These are phyloP conservation scores for Aeschynomene evenia DNA, from an alignment of 306 rosid species.

Conservation along the genomic window DNA sequence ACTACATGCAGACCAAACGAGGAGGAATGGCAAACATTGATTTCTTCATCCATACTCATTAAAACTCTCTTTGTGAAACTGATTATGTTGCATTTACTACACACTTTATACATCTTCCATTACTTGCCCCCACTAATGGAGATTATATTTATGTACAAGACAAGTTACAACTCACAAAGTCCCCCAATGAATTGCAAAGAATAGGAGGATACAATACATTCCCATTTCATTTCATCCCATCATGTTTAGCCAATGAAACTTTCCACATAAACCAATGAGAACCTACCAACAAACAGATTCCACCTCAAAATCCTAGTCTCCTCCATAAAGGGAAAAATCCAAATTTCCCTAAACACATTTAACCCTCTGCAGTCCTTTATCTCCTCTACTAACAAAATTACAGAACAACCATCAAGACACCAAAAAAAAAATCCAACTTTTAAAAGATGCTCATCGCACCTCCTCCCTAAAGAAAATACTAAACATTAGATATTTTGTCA, in stretches of 20 bases:
- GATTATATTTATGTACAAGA: background rate
- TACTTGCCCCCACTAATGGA: background rate
- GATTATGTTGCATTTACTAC: background rate
- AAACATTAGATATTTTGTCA: no score
- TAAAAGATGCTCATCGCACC: background rate
- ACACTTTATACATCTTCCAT: background rate
- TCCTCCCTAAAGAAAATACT: no score
- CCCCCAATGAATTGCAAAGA: background rate
- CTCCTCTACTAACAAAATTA: background rate
- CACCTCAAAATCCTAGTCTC: background rate
- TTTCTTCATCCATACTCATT: slow-evolving; percentile 3
- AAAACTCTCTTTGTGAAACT: background rate
- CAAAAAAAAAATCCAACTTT: background rate
- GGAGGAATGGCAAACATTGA: slow-evolving; percentile 12
- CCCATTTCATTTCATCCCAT: background rate
- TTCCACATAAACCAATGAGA: background rate
- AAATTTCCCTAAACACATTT: slow-evolving; percentile 5
- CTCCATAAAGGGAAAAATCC: background rate
- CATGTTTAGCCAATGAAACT: background rate
- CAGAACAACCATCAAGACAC: background rate
- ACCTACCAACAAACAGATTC: background rate
- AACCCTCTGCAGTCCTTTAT: background rate
- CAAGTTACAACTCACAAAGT: background rate
- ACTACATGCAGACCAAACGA: slow-evolving; percentile 22
- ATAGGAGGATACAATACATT: background rate